Evolutionary conservation across 371 early-diverging fungal species (phyloP), one percentile per base, ranked within the genome.

Genomic region (Mucor racemosus): DNA sequence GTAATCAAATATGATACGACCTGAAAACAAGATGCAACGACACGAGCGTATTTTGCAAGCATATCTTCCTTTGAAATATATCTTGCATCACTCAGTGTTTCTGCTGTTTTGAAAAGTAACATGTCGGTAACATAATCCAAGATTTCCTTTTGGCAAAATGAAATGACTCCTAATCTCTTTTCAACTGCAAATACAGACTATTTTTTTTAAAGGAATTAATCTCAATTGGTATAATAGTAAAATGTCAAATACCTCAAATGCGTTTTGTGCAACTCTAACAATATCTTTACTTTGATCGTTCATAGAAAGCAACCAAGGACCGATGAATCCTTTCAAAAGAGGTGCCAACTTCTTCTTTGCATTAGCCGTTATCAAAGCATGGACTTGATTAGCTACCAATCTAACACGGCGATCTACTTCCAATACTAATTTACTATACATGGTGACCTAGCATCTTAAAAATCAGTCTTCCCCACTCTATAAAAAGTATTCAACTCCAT

Each of bases 401-500:
- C 90, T 82, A 15, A 90, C 85, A 11, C 90, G 81, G 33, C 89
- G 80, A 72, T 91, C 90, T 6, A 87, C 81, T 65, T 90, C 90
- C 9, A 88, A 76, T 11, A 84, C 80, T 19, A 89, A 60, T 60
- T 88, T 88, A 57, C 68, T 76, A 64, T 85, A 91, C 35, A 87
- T 55, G 46, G 71, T 71, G 36, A 76, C 68, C 87, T 86, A 74
- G 0, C 70, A 69, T 5, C 6, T 13, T 6, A 9, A 35, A 39
- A 7, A 17, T 44, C 58, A 26, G 21, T 55, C 9, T 35, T 38
- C 19, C 19, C n/a, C n/a, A 7, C n/a, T 31, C 13, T 19, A 4
- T 11, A 13, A 35, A 40, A 14, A 36, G 40, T 17, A 2, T 7
- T 26, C 11, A 38, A 35, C 17, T 41, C 3, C 35, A 17, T 7